These are phyloP conservation scores for Suillus hirtellus DNA, from an alignment of 768 basidiomycete genomes.

Conservation along the genomic window DNA sequence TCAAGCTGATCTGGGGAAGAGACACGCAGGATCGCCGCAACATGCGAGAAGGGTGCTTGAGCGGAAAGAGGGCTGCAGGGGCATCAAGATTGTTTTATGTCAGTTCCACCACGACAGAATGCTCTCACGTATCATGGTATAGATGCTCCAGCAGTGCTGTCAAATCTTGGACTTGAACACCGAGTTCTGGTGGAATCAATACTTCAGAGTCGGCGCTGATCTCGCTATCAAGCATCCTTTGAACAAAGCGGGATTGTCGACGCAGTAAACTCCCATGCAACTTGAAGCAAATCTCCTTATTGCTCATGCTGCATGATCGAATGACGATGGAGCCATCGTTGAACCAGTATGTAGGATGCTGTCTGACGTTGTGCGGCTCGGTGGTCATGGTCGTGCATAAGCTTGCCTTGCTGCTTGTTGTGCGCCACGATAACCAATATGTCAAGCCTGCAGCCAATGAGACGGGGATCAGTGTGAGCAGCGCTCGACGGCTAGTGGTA, in stretches of 20 bases:
- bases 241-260: slow-evolving; percentile 46
- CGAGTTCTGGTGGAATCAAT: slow-evolving; percentile 38
- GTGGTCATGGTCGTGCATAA: background rate
- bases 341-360: slow-evolving; percentile 62
- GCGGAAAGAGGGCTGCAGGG: slow-evolving; percentile 46
- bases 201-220: slow-evolving; percentile 12
- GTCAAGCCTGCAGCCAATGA: slow-evolving; percentile 15
- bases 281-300: slow-evolving; percentile 44
- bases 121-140: slow-evolving; percentile 67
- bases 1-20: slow-evolving; percentile 57
- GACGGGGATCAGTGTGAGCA: slow-evolving; percentile 13
- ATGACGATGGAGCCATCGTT: slow-evolving; percentile 63
- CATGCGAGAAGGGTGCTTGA: slow-evolving; percentile 44
- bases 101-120: background rate
- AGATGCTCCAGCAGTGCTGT: slow-evolving; percentile 60
- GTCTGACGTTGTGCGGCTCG: slow-evolving; percentile 12
- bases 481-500: slow-evolving; percentile 9
- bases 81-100: slow-evolving; percentile 2
- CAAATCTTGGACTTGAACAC: slow-evolving; percentile 48
- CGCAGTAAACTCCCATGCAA: slow-evolving; percentile 54
- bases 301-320: slow-evolving; percentile 34
- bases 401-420: slow-evolving; percentile 1
- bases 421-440: slow-evolving; percentile 10
- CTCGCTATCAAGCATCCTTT: slow-evolving; percentile 10
- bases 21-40: slow-evolving; percentile 58